Conservation (phyloP, 495 filamentous ascomycete genomes). For the Mycothermus thermophilus region DNA sequence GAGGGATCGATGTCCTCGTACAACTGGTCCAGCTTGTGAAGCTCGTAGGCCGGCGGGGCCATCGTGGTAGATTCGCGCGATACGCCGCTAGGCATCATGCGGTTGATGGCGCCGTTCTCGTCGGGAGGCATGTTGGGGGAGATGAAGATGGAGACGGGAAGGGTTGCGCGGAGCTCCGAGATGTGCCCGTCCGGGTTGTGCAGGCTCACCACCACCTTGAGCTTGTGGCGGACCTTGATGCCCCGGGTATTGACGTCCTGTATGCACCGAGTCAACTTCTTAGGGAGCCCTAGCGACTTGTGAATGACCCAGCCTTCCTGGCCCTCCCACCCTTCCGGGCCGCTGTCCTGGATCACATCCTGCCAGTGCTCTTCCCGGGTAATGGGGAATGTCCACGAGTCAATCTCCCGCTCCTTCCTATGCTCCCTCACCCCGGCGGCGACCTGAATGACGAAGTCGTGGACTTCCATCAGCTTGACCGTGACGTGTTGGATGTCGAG, state of each 20-base stretch:
- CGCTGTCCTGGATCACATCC: conserved; percentile 56
- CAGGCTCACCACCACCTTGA: conserved; percentile 72
- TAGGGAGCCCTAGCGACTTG: conserved; percentile 57
- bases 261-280: conserved; percentile 60
- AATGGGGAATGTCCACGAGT: conserved; percentile 47
- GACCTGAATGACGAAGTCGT: conserved; percentile 47
- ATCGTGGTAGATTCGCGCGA: conserved; percentile 28
- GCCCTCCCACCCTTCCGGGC: conserved; percentile 62
- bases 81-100: conserved; percentile 33
- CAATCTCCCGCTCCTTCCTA: conserved; percentile 48
- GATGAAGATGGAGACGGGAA: conserved; percentile 83
- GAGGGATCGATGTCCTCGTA: conserved; percentile 71
- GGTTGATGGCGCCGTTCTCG: conserved; percentile 58
- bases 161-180: conserved; percentile 77
- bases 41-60: conserved; percentile 77
- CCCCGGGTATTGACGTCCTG: conserved; percentile 73
- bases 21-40: conserved; percentile 74
- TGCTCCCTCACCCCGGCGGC: conserved; percentile 40
- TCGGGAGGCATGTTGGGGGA: conserved; percentile 79
- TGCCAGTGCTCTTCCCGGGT: conserved; percentile 43
- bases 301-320: conserved; percentile 65
- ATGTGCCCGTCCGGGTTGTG: conserved; percentile 89
- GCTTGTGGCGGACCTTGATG: conserved; percentile 78
- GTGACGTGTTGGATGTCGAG: conserved; percentile 64
- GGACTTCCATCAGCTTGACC: conserved; percentile 61